These are phyloP conservation scores for Typha latifolia DNA, from an alignment of 176 grass and related monocot genomes.

Conservation along the genomic window DNA sequence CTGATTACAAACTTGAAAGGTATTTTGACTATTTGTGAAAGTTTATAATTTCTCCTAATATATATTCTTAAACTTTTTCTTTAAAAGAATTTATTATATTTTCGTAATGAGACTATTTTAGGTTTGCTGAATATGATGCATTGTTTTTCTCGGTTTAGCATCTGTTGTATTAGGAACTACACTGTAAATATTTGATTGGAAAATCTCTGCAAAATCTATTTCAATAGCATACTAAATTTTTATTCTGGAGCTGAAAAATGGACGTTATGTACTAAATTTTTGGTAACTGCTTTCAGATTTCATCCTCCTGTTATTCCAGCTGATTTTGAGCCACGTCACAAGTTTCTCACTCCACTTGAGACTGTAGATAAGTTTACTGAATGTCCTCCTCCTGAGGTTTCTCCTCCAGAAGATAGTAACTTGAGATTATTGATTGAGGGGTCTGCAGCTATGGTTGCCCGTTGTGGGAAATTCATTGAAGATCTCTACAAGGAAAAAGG, in stretches of 20 bases:
- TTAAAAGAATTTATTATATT: too few relatives aligned
- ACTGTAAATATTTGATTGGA: too few relatives aligned
- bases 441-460: slow-evolving; percentile 76
- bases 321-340: slow-evolving; percentile 72
- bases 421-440: slow-evolving; percentile 76
- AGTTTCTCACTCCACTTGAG: slow-evolving; percentile 50
- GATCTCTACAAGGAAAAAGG: slow-evolving; percentile 90
- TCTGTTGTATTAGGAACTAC: too few relatives aligned
- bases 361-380: slow-evolving; percentile 36
- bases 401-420: slow-evolving; percentile 67
- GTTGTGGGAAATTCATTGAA: slow-evolving; percentile 85
- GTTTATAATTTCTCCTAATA: too few relatives aligned
- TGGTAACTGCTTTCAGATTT: slow-evolving; percentile 48
- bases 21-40: not conserved
- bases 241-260: not conserved
- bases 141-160: too few relatives aligned
- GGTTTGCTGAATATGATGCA: too few relatives aligned
- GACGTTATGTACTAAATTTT: not conserved
- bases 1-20: slow-evolving; percentile 85
- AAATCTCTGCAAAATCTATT: too few relatives aligned
- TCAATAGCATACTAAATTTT: too few relatives aligned
- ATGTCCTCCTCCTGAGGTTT: slow-evolving; percentile 53
- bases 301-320: slow-evolving; percentile 57
- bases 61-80: too few relatives aligned
- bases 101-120: too few relatives aligned